Percentiles rank a stretch among this genome's conserved stretches.
These are phyloP conservation scores for Talinum fruticosum DNA, from an alignment of 148 eudicot species.

Conservation along the genomic window DNA sequence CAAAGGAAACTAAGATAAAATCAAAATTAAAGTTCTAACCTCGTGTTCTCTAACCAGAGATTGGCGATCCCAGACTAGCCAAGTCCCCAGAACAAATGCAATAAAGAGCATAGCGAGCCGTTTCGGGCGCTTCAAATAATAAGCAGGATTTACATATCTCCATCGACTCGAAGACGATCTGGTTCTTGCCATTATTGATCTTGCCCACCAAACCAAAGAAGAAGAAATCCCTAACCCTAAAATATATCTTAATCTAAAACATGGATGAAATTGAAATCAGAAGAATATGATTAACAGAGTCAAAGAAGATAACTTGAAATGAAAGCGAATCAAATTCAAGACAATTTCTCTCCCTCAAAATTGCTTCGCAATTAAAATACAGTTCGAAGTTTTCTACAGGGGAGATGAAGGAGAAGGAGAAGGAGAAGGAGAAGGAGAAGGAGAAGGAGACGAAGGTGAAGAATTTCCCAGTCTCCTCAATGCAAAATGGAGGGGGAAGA, in stretches of 20 bases:
- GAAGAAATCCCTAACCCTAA: neutral
- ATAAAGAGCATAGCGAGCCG: constrained; percentile 75
- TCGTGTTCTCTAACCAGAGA: constrained; percentile 73
- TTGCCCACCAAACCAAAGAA: too few species aligned
- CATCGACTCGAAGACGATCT: constrained; percentile 55
- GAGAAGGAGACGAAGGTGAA: neutral
- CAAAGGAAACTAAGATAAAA: neutral
- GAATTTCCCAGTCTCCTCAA: neutral
- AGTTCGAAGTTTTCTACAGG: neutral
- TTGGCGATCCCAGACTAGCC: constrained; percentile 92
- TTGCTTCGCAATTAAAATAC: neutral
- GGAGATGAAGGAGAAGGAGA: constrained; percentile 13
- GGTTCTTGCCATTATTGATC: constrained; percentile 56
- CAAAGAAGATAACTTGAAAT: neutral
- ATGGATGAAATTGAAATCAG: constrained; percentile 8
- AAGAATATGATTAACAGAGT: neutral
- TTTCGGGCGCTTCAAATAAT: constrained; percentile 88
- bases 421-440: neutral
- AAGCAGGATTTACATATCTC: constrained; percentile 81
- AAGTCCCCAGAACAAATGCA: constrained; percentile 50
- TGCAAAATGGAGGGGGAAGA: neutral
- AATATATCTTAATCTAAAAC: neutral
- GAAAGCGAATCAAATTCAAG: neutral
- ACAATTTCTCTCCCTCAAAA: neutral
- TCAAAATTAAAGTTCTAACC: constrained; percentile 33